Base-by-base conservation (phyloP, 1,284 basidiomycete species). In the Mycena sp. region DNA sequence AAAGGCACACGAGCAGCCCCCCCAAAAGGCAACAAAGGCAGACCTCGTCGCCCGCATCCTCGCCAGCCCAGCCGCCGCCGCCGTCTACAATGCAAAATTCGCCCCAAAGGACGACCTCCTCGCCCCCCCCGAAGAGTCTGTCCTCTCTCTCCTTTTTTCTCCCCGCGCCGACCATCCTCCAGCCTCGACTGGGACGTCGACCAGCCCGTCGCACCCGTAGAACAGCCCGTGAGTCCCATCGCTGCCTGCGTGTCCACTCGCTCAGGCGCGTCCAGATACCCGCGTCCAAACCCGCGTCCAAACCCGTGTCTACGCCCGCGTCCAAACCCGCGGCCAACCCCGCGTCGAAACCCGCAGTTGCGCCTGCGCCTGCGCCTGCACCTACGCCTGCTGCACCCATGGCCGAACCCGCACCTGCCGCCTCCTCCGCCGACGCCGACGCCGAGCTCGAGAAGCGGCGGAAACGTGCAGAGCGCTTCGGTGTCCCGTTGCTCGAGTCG, bases 1-100 rank as follows among this genome's bases (percentile, higher is more conserved):
- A 52, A 81, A 81, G 49, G 88, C 87, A 29, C 67, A 73, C 41
- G 77, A 86, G 54, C 37, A 82, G 12, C 73, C 81, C 45, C 81
- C 84, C 1, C 78, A 83, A 69, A 89, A 86, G 69, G 81, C 84
- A 6, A 89, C 84, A 73, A 92, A 91, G 75, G 74, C 78, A 1
- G 90, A 91, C 70, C 86, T 92, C 70, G 83, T 91, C 64, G 74
- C 84, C 37, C 85, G 83, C 68, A 87, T 92, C 60, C 73, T 85
- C 43, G 84, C 81, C 26, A 84, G 78, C 57, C 77, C 80, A n/a
- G 71, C 76, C 2, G 88, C 88, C 1, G 71, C 85, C 44, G 78
- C 80, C 30, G 79, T 80, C 16, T 89, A 85, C 75, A 75, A 82
- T 25, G 45, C 58, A 46, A 69, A 64, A 17, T 65, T 58, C 41